Conservation (phyloP, 495 filamentous ascomycete genomes). For the Aspergillus conjunctus region DNA sequence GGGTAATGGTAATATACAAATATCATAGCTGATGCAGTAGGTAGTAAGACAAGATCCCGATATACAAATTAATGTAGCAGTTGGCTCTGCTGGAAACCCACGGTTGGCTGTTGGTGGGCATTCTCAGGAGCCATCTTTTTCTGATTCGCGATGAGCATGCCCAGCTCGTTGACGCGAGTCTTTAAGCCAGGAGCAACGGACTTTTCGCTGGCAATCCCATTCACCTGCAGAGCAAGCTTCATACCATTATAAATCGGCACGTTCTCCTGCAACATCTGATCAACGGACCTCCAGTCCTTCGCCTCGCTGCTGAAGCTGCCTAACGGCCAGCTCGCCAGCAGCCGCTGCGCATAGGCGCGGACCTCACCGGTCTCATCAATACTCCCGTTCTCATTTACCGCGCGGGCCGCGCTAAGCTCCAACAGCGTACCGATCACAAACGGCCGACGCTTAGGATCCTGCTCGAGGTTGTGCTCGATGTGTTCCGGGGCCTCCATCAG, state of each 20-base stretch:
- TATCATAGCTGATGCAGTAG: slow-evolving; percentile 13
- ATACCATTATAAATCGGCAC: slow-evolving; percentile 39
- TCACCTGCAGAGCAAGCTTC: slow-evolving; percentile 28
- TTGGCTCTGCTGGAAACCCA: slow-evolving; percentile 24
- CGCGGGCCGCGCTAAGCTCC: slow-evolving; percentile 46
- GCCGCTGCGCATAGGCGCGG: slow-evolving; percentile 38
- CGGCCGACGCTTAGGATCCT: slow-evolving; percentile 41
- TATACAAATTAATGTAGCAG: slow-evolving; percentile 19
- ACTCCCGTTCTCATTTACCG: slow-evolving; percentile 32
- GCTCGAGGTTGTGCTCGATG: slow-evolving; percentile 17
- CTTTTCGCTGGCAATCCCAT: slow-evolving; percentile 21
- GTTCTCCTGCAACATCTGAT: slow-evolving; percentile 32
- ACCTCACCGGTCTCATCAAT: slow-evolving; percentile 39
- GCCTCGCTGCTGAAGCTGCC: slow-evolving; percentile 24
- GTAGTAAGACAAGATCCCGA: neutral
- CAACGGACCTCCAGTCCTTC: slow-evolving; percentile 19
- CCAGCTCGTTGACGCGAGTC: slow-evolving; percentile 25
- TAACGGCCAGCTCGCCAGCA: slow-evolving; percentile 34
- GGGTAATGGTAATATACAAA: slow-evolving; percentile 36
- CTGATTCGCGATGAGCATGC: slow-evolving; percentile 23
- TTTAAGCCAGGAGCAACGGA: slow-evolving; percentile 22
- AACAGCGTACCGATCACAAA: slow-evolving; percentile 47
- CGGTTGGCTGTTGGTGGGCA: slow-evolving; percentile 17
- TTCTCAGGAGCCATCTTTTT: slow-evolving; percentile 29
- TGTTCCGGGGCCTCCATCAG: slow-evolving; percentile 55